Base-by-base conservation (phyloP, 495 filamentous ascomycete genomes). In the Aspergillus olivimuriae region DNA sequence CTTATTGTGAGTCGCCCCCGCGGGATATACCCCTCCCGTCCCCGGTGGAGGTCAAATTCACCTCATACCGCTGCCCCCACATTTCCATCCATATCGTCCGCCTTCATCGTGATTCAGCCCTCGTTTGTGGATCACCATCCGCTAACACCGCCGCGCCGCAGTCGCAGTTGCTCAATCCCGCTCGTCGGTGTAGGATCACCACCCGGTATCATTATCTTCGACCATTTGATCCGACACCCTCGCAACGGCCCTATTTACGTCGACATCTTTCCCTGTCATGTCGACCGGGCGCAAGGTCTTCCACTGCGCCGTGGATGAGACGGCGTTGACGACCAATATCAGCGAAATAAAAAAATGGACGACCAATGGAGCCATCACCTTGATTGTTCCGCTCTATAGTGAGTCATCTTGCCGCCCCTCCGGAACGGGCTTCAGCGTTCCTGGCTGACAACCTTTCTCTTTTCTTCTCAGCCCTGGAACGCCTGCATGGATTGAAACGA, bases 221-320 rank as follows among this genome's bases (percentile, higher is more conserved):
- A n/a, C n/a, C n/a, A 30, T 47, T 31, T 34, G 11, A 38, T 20
- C 4, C 43, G 42, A 20, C 31, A 46, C 24, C 50, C 43, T 41
- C 42, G 44, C 42, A 30, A 20, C 19, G 16, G 12, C 47, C 51
- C 36, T 42, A 19, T 10, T 36, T 43, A 24, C 42, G 44, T 46
- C 44, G 50, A 49, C 37, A 22, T 40, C 43, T 34, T 19, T 35
- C 20, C 22, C 34, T 35, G 52, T 40, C 51, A 73, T 73, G 69
- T 63, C 67, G 56, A 55, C 78, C 20, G 63, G 65, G 34, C 70
- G 77, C 56, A 84, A 82, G 66, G 66, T 81, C 58, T 82, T 82
- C 62, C 80, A 83, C 66, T 86, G 83, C 69, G 79, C 84, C 55
- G 76, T 84, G 59, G 83, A 87, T 61, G 83, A 85, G 54, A 82